Percentiles rank a stretch among this genome's conserved stretches.
phyloP scores from a whole-genome alignment of 352 stramenopile genomes.

The Aphanomyces invadans region DNA sequence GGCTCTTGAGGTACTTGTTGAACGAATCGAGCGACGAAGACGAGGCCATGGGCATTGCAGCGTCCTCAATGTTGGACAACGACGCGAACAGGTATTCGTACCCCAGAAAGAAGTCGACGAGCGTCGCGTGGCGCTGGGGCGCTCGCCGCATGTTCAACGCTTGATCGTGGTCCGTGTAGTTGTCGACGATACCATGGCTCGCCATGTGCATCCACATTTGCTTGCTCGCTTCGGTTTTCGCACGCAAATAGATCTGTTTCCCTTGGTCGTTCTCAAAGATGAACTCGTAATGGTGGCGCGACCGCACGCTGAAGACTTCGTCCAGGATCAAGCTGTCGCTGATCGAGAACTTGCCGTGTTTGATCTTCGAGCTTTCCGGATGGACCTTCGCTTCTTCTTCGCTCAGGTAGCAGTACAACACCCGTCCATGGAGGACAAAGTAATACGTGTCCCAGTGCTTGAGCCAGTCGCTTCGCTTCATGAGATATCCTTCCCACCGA shows the following conservation, averaged over 20 bases:
- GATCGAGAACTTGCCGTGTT: constrained; percentile 83
- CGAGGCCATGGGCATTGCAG: background rate
- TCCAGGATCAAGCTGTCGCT: constrained; percentile 62
- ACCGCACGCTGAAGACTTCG: constrained; percentile 29
- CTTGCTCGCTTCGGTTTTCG: constrained; percentile 75
- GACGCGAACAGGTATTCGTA: constrained; percentile 73
- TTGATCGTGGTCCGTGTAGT: constrained; percentile 26
- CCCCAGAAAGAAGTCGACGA: constrained; percentile 63
- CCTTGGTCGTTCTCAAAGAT: constrained; percentile 74
- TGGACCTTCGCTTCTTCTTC: constrained; percentile 49
- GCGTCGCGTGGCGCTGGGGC: constrained; percentile 22
- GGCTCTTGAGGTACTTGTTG: background rate
- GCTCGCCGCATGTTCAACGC: background rate
- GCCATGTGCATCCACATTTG: constrained; percentile 75
- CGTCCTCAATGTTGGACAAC: constrained; percentile 35
- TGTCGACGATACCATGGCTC: constrained; percentile 47
- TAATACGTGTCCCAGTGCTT: constrained; percentile 87
- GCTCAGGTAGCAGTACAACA: constrained; percentile 72
- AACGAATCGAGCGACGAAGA: background rate
- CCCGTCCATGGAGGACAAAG: constrained; percentile 56
- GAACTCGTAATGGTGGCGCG: constrained; percentile 30
- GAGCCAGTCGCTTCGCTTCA: constrained; percentile 83
- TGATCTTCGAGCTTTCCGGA: constrained; percentile 82
- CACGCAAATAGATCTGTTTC: constrained; percentile 77
- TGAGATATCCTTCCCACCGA: constrained; percentile 69